A percentile compares a stretch with the other conserved stretches of the same genome.
Evolutionary conservation across 2,329 filamentous ascomycete genomes (phyloP).

Genomic region (Penicillium sumatraense): DNA sequence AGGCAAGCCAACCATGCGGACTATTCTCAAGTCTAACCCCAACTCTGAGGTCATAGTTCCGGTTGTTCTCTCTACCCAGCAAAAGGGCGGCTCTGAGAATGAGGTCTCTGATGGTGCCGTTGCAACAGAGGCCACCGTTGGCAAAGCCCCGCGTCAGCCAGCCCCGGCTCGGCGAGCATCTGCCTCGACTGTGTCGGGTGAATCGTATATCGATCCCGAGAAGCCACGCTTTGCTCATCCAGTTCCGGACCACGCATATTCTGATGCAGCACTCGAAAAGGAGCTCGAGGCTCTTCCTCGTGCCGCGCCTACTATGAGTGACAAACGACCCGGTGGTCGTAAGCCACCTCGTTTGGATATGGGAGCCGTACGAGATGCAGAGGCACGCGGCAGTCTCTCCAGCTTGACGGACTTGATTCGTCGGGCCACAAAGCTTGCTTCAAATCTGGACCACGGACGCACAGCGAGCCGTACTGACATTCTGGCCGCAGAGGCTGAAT

Average conservation of each 20-base stretch:
- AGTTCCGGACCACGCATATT: conserved; percentile 16
- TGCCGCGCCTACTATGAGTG: conserved; percentile 43
- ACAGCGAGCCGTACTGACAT: conserved; percentile 64
- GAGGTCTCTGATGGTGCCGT: conserved; percentile 1
- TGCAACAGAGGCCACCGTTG: conserved; percentile 4
- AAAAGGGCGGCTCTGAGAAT: conserved; percentile 7
- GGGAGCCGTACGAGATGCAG: conserved; percentile 77
- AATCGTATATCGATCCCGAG: conserved; percentile 34
- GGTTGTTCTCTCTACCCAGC: conserved; percentile 5
- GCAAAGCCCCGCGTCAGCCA: conserved; percentile 3
- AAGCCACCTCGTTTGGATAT: conserved; percentile 78
- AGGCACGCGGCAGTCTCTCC: conserved; percentile 85
- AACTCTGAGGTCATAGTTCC: conserved; percentile 24
- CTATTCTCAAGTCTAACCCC: conserved; percentile 38
- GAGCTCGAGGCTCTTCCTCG: conserved; percentile 29
- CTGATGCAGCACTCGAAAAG: conserved; percentile 25
- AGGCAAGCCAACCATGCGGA: conserved; percentile 47
- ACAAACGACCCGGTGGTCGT: conserved; percentile 42
- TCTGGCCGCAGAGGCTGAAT: conserved; percentile 38
- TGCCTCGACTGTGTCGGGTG: conserved; percentile 25
- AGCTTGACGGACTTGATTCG: conserved; percentile 90
- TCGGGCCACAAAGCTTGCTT: conserved; percentile 82
- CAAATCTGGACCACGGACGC: conserved; percentile 83
- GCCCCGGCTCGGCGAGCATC: conserved; percentile 16
- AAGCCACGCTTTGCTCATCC: conserved; percentile 36